These are phyloP conservation scores for Podospora pseudoanserina DNA, from an alignment of 495 filamentous ascomycete species.

Conservation along the genomic window DNA sequence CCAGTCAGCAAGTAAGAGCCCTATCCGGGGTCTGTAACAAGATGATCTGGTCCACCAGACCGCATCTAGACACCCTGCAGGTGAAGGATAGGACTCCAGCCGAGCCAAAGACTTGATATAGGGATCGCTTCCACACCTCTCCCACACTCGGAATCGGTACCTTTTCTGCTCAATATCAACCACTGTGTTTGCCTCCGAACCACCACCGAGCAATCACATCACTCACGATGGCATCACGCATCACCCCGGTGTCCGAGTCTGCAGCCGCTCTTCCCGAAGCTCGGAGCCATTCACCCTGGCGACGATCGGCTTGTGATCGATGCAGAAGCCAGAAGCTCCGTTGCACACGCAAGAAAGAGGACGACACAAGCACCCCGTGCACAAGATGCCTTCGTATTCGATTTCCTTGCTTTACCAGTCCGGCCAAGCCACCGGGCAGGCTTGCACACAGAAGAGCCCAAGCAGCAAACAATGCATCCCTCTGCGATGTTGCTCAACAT, in stretches of 20 bases:
- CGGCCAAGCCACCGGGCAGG: slow-evolving; percentile 4
- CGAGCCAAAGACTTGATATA: slow-evolving; percentile 2
- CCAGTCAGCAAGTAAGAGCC: not conserved
- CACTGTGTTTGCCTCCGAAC: not conserved
- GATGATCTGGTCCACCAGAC: not conserved
- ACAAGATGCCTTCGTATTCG: slow-evolving; percentile 11
- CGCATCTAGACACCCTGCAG: slow-evolving; percentile 1
- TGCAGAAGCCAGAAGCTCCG: slow-evolving; percentile 11
- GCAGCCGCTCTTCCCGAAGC: slow-evolving; percentile 8
- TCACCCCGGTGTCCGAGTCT: slow-evolving; percentile 4
- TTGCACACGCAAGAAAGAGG: slow-evolving; percentile 10
- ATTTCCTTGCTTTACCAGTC: slow-evolving; percentile 9
- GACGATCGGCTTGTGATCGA: slow-evolving; percentile 8
- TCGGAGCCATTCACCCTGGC: slow-evolving; percentile 10
- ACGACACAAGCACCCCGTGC: slow-evolving; percentile 8
- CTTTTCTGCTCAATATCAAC: not conserved
- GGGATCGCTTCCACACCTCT: not conserved
- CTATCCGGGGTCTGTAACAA: slow-evolving; percentile 5
- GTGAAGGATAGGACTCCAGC: not conserved
- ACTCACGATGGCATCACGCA: slow-evolving; percentile 1
- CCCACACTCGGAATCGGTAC: not conserved
- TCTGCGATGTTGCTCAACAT: not conserved
- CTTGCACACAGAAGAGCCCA: slow-evolving; percentile 5
- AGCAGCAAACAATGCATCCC: not conserved
- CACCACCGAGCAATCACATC: not conserved